Percentiles rank a stretch among this genome's conserved stretches.
Evolutionary conservation across 2,329 filamentous ascomycete species (phyloP).

Genomic region (Eurotiales sp.): DNA sequence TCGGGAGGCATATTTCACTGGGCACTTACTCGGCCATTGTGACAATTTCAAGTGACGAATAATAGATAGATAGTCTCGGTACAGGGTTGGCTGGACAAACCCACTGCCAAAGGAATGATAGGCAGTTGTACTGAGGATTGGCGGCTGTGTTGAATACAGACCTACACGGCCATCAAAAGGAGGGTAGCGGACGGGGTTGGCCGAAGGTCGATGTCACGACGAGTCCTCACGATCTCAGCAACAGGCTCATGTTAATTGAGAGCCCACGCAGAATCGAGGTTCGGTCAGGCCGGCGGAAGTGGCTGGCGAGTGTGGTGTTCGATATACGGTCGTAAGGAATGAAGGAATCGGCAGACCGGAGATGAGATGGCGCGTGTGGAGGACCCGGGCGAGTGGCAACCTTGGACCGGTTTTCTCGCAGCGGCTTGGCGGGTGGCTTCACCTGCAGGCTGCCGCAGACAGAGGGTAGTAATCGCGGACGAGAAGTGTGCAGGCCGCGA

Average conservation of each 20-base stretch:
- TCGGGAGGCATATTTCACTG: slow-evolving; percentile 2
- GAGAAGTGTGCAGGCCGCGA: no score
- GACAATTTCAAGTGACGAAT: slow-evolving; percentile 6
- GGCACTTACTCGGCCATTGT: slow-evolving; percentile 39
- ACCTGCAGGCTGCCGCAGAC: no score
- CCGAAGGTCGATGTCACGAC: slow-evolving; percentile 3
- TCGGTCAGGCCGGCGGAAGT: background rate
- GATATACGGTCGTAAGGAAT: background rate
- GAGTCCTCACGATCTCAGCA: background rate
- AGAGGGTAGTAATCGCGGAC: no score
- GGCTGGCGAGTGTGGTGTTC: background rate
- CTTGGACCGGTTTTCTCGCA: background rate
- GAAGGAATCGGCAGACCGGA: background rate
- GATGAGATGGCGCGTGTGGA: background rate
- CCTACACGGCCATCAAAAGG: background rate
- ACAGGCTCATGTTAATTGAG: slow-evolving; percentile 4
- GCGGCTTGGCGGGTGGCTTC: background rate
- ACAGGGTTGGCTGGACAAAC: background rate
- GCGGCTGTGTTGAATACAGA: background rate
- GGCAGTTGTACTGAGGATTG: no score
- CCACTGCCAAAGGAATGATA: background rate
- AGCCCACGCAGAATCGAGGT: slow-evolving; percentile 2
- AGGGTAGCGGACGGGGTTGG: slow-evolving; percentile 18
- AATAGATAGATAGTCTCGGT: background rate
- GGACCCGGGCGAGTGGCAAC: background rate